Conservation (phyloP, 2,329 filamentous ascomycete species). For the Tolypocladium ovalisporum region DNA sequence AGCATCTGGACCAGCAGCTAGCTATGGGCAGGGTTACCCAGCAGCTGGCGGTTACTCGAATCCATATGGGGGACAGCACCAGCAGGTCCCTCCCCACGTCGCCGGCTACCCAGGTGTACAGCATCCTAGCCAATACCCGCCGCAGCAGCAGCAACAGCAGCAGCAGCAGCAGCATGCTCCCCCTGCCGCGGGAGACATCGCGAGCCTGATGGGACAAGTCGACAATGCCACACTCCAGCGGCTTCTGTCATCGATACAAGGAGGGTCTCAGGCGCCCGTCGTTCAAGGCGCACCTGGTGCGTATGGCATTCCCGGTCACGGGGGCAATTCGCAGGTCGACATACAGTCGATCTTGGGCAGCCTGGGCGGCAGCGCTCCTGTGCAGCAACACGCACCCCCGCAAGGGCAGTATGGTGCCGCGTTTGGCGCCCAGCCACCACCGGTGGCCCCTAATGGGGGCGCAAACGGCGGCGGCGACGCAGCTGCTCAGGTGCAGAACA, state of each 20-base stretch:
- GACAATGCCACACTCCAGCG: constrained; percentile 62
- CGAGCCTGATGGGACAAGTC: constrained; percentile 54
- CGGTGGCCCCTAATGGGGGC: constrained; percentile 13
- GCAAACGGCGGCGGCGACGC: constrained; percentile 20
- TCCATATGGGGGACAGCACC: constrained; percentile 19
- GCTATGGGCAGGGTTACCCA: constrained; percentile 19
- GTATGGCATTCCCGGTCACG: constrained; percentile 9
- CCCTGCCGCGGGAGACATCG: constrained; percentile 39
- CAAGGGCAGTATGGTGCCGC: constrained; percentile 15
- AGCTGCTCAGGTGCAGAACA: constrained; percentile 54
- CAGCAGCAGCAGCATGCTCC: constrained; percentile 15
- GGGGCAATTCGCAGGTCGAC: constrained; percentile 24
- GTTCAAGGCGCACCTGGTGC: constrained; percentile 6
- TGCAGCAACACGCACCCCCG: constrained; percentile 11
- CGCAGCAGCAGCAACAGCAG: constrained; percentile 7
- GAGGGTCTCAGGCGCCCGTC: background rate
- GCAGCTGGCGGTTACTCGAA: constrained; percentile 15
- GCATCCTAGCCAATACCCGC: constrained; percentile 19
- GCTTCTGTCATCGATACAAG: constrained; percentile 49
- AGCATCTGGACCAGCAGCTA: constrained; percentile 18
- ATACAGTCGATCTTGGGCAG: constrained; percentile 35
- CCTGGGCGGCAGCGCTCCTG: constrained; percentile 18
- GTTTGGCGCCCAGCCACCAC: constrained; percentile 18
- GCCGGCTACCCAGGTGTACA: constrained; percentile 13
- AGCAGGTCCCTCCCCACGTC: constrained; percentile 8